phyloP scores from a whole-genome alignment of 1,284 basidiomycete genomes.

The Sporisorium exsertum region DNA sequence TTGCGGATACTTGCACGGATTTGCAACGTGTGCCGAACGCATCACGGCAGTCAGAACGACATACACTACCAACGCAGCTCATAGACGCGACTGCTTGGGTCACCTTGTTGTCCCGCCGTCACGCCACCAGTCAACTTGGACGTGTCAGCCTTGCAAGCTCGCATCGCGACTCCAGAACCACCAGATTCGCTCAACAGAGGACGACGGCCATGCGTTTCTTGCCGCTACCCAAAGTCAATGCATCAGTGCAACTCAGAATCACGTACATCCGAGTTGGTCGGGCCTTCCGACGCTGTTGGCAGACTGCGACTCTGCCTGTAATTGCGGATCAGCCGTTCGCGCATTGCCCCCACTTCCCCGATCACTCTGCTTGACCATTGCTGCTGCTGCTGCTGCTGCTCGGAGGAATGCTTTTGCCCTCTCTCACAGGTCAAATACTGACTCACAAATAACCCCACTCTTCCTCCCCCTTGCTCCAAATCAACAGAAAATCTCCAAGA shows the following conservation, averaged over 20 bases:
- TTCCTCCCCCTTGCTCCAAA: neutral
- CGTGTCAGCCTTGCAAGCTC: neutral
- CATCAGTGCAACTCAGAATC: too few relatives aligned
- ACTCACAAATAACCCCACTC: neutral
- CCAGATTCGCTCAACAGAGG: too few relatives aligned
- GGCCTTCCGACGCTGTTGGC: neutral
- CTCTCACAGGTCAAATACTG: neutral
- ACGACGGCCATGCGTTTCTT: too few relatives aligned
- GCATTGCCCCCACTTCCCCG: too few relatives aligned
- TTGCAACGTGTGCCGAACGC: too few relatives aligned
- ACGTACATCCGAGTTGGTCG: neutral
- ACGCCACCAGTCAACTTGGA: neutral
- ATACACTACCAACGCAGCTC: neutral
- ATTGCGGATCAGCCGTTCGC: neutral
- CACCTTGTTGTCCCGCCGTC: neutral
- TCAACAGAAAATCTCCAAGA: conserved; percentile 77
- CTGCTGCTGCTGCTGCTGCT: conserved; percentile 10
- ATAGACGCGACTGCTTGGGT: neutral
- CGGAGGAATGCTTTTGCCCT: neutral
- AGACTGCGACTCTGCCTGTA: neutral
- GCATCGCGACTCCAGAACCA: too few relatives aligned
- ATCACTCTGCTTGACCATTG: too few relatives aligned
- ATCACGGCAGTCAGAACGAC: neutral
- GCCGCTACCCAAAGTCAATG: too few relatives aligned
- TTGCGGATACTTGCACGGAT: too few relatives aligned